These are phyloP conservation scores for Diaporthe ampelina DNA, from an alignment of 2,329 filamentous ascomycete genomes.

Conservation along the genomic window DNA sequence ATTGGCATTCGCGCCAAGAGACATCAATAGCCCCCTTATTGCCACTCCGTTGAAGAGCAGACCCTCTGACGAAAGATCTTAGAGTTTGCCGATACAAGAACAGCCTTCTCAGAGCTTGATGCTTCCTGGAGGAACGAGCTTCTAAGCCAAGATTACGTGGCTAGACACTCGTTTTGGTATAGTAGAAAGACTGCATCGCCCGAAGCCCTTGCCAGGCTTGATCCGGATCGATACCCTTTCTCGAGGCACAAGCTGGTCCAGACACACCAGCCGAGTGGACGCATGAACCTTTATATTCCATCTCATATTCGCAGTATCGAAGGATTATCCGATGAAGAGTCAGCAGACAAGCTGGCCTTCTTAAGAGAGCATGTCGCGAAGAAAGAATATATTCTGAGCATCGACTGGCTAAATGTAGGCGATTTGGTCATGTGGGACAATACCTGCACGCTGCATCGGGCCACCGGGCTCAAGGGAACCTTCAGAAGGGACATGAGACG, in stretches of 20 bases:
- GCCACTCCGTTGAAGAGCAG: not conserved
- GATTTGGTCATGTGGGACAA: slow-evolving; percentile 45
- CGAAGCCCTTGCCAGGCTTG: slow-evolving; percentile 51
- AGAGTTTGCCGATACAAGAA: slow-evolving; percentile 36
- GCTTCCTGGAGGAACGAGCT: slow-evolving; percentile 6
- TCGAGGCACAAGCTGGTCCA: slow-evolving; percentile 58
- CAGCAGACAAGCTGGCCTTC: slow-evolving; percentile 48
- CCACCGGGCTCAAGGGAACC: slow-evolving; percentile 12
- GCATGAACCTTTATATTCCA: slow-evolving; percentile 61
- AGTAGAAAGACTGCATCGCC: slow-evolving; percentile 52
- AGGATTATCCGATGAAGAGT: slow-evolving; percentile 49
- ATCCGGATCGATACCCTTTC: slow-evolving; percentile 48
- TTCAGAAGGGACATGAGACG: slow-evolving; percentile 22
- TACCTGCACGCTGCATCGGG: slow-evolving; percentile 41
- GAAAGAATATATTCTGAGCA: slow-evolving; percentile 34
- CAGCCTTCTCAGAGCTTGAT: slow-evolving; percentile 39
- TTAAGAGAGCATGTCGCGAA: slow-evolving; percentile 39
- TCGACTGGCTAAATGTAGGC: slow-evolving; percentile 42
- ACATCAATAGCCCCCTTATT: not conserved
- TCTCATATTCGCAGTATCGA: slow-evolving; percentile 60
- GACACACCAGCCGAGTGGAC: slow-evolving; percentile 54
- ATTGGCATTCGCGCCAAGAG: not conserved
- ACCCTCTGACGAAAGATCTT: not conserved
- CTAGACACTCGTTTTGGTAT: slow-evolving; percentile 52
- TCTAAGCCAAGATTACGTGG: slow-evolving; percentile 32